Evolutionary conservation across 1,284 basidiomycete species (phyloP).

Genomic region (Gomphus bonarii): DNA sequence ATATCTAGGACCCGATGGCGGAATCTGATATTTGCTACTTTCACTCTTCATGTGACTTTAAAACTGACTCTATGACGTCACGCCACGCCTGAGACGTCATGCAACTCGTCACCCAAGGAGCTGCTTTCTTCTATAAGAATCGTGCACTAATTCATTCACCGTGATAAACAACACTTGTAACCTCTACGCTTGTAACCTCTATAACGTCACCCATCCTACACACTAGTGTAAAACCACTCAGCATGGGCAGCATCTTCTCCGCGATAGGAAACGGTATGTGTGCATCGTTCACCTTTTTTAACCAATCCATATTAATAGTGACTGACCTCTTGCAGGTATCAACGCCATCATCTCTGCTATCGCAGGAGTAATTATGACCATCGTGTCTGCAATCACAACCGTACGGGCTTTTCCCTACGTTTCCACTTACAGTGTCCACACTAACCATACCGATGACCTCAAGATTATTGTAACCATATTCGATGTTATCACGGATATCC

Average conservation of each 20-base stretch:
- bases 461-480: constrained; percentile 58
- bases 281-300: not conserved
- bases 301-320: constrained; percentile 23
- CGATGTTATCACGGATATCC: constrained; percentile 46
- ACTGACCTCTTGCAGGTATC: constrained; percentile 24
- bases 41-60: too few relatives aligned
- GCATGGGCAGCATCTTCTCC: constrained; percentile 11
- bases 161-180: too few relatives aligned
- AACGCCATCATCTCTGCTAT: constrained; percentile 48
- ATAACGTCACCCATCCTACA: not conserved
- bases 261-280: constrained; percentile 8
- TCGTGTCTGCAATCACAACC: constrained; percentile 43
- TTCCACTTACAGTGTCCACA: not conserved
- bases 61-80: not conserved
- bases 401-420: constrained; percentile 26
- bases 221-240: not conserved
- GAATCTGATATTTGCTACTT: too few relatives aligned
- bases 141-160: too few relatives aligned
- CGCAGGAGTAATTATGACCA: constrained; percentile 44
- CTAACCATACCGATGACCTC: not conserved
- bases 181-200: too few relatives aligned
- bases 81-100: not conserved
- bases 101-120: not conserved
- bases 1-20: too few relatives aligned
- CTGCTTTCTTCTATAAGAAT: not conserved